A percentile compares a stretch with the other conserved stretches of the same genome.
phyloP scores from a whole-genome alignment of 257 asterid species.

The Mentha longifolia region DNA sequence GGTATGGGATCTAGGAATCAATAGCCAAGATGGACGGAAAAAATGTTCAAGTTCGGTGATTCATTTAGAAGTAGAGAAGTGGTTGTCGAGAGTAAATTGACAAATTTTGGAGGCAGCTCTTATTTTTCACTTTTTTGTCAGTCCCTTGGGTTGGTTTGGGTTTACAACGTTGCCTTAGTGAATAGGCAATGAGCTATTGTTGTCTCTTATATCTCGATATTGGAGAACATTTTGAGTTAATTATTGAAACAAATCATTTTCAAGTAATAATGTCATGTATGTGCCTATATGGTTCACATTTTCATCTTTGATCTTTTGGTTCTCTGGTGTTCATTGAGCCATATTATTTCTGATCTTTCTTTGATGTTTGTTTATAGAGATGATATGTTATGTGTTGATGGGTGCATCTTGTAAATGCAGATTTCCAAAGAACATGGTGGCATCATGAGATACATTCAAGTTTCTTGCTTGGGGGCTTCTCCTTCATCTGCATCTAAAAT shows the following conservation, averaged over 20 bases:
- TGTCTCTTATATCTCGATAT: not conserved
- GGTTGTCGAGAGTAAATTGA: too few relatives aligned
- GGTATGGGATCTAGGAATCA: not conserved
- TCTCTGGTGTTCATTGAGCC: not conserved
- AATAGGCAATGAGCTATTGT: not conserved
- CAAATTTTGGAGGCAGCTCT: too few relatives aligned
- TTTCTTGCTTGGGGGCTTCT: constrained; percentile 90
- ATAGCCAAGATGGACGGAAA: not conserved
- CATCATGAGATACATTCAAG: constrained; percentile 85
- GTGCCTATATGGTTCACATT: not conserved
- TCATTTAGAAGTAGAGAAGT: too few relatives aligned
- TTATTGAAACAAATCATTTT: too few relatives aligned
- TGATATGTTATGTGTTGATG: constrained; percentile 14
- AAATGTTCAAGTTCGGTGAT: not conserved
- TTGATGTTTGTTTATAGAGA: not conserved
- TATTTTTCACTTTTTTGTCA: not conserved
- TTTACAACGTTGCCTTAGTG: not conserved
- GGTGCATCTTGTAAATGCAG: constrained; percentile 43
- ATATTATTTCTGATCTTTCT: not conserved
- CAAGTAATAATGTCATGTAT: constrained; percentile 6
- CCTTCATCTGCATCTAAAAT: constrained; percentile 74
- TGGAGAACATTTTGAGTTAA: not conserved
- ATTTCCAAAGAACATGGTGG: constrained; percentile 98
- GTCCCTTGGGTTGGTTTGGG: not conserved
- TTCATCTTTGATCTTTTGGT: not conserved